Evolutionary conservation across 2,329 filamentous ascomycete species (phyloP).

Genomic region (Thyridium curvatum): DNA sequence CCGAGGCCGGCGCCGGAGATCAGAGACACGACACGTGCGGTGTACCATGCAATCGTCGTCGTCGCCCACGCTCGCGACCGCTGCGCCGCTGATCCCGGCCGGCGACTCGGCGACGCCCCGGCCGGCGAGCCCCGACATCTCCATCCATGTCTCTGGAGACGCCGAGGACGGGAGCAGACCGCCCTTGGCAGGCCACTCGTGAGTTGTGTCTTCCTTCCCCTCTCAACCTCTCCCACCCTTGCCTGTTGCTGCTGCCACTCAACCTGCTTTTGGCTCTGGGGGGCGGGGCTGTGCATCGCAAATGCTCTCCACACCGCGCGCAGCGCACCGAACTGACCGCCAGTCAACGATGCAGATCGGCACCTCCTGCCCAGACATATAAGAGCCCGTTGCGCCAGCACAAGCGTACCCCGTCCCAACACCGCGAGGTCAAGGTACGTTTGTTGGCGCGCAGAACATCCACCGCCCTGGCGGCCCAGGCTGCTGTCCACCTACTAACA

Average conservation of each 20-base stretch:
- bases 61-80: too few relatives aligned
- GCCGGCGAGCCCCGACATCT: conserved; percentile 30
- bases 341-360: conserved; percentile 27
- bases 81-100: too few relatives aligned
- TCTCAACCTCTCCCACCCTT: too few relatives aligned
- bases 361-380: conserved; percentile 33
- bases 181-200: conserved; percentile 32
- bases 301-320: conserved; percentile 6
- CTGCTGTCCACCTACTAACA: too few relatives aligned
- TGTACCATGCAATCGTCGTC: too few relatives aligned
- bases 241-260: conserved; percentile 1
- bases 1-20: too few relatives aligned
- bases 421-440: conserved; percentile 51
- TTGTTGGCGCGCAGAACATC: neutral
- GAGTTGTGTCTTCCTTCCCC: conserved; percentile 27
- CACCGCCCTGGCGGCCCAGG: too few relatives aligned
- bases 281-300: conserved; percentile 10
- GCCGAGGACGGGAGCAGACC: conserved; percentile 19
- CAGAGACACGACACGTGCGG: too few relatives aligned
- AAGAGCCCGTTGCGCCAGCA: conserved; percentile 53
- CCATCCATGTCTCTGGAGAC: conserved; percentile 26
- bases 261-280: conserved; percentile 2
- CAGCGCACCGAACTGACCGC: neutral
- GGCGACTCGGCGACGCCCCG: conserved; percentile 7
- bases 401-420: conserved; percentile 48